Conservation (phyloP, 75 land plant species). For the Picea sitchensis region DNA sequence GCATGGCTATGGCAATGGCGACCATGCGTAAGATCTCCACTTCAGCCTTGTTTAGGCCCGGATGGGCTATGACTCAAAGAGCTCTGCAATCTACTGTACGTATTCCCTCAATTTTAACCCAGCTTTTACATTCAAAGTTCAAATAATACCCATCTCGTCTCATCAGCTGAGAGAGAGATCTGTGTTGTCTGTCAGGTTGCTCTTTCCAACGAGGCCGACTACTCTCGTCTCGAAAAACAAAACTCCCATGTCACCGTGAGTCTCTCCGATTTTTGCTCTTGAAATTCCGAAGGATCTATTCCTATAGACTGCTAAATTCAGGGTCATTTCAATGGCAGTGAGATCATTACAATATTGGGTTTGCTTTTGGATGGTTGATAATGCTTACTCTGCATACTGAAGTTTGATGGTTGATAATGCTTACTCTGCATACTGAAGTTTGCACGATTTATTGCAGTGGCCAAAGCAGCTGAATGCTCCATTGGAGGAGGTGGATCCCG, state of each 20-base stretch:
- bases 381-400: too few species aligned
- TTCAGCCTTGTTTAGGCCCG: neutral
- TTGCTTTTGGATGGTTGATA: too few species aligned
- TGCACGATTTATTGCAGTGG: slow-evolving; percentile 26
- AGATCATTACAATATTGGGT: too few species aligned
- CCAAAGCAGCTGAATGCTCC: slow-evolving; percentile 52
- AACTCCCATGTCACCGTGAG: slow-evolving; percentile 11
- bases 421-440: too few species aligned
- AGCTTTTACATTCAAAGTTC: too few species aligned
- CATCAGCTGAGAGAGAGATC: too few species aligned
- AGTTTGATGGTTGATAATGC: too few species aligned
- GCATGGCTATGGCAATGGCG: slow-evolving; percentile 11
- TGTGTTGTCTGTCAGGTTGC: neutral
- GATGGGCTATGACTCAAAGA: neutral
- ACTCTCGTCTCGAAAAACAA: slow-evolving; percentile 5
- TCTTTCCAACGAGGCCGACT: slow-evolving; percentile 6
- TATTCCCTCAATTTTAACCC: neutral
- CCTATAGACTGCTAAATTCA: too few species aligned
- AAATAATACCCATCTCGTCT: too few species aligned
- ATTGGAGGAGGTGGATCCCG: slow-evolving; percentile 47
- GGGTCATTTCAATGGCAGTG: too few species aligned
- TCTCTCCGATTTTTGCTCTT: too few species aligned
- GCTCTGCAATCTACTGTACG: slow-evolving; percentile 9
- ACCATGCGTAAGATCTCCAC: slow-evolving; percentile 4
- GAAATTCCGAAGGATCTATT: too few species aligned